These are phyloP conservation scores for Crataegus laevigata DNA, from an alignment of 306 rosid species.

Conservation along the genomic window DNA sequence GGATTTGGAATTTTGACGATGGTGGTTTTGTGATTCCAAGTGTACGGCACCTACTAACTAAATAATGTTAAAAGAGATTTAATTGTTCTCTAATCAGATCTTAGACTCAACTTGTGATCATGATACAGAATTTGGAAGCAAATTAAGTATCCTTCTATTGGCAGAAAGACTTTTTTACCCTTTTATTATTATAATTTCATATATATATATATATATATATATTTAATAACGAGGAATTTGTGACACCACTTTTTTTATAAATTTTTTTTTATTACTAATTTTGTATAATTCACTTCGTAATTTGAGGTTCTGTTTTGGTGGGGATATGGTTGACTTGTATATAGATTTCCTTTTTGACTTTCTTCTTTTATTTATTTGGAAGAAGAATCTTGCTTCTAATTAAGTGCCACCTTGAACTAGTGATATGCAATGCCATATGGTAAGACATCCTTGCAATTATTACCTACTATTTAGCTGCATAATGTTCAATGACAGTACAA, in stretches of 20 bases:
- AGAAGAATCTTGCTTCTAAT: constrained; percentile 28
- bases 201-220: too few species aligned
- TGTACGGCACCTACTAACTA: constrained; percentile 41
- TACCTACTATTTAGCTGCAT: not conserved
- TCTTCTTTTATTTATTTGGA: constrained; percentile 9
- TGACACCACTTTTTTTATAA: too few species aligned
- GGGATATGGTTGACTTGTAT: constrained; percentile 24
- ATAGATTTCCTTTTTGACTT: not conserved
- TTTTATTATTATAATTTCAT: constrained; percentile 1
- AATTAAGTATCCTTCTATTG: constrained; percentile 6
- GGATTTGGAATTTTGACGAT: constrained; percentile 33
- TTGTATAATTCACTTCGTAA: too few species aligned
- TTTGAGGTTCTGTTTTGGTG: constrained; percentile 31
- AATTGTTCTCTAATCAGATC: constrained; percentile 10
- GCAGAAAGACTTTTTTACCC: constrained; percentile 18
- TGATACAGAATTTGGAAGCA: constrained; percentile 15
- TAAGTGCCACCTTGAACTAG: constrained; percentile 22
- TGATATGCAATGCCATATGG: not conserved
- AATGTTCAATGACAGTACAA: constrained; percentile 2
- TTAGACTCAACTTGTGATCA: constrained; percentile 12
- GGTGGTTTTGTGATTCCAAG: constrained; percentile 34
- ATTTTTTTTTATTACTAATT: too few species aligned
- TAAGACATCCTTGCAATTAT: constrained; percentile 23
- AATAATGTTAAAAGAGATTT: constrained; percentile 7
- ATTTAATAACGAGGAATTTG: too few species aligned